Conservation (phyloP, 2,329 filamentous ascomycete species). For the Fusarium subglutinans region DNA sequence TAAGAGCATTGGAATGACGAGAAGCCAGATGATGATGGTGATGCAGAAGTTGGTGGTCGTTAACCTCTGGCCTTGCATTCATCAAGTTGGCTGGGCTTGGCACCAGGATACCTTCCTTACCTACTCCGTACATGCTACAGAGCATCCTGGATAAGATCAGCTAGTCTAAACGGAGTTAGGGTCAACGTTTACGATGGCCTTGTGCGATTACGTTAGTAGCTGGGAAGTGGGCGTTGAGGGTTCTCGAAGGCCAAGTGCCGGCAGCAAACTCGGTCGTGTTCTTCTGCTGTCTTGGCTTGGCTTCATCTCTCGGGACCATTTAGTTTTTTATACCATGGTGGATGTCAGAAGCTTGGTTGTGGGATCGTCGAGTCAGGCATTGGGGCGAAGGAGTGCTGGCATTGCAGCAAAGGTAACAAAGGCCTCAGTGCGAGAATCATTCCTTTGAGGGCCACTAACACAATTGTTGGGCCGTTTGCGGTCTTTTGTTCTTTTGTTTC, state of each 20-base stretch:
- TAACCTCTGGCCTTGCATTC: slow-evolving; percentile 19
- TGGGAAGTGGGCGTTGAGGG: neutral
- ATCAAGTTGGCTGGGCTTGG: slow-evolving; percentile 16
- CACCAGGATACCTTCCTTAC: neutral
- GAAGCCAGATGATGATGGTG: slow-evolving; percentile 1
- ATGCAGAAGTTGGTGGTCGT: neutral
- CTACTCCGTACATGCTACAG: neutral
- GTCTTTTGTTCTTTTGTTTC: slow-evolving; percentile 16
- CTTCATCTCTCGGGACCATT: slow-evolving; percentile 23
- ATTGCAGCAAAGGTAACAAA: neutral
- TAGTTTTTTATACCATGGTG: slow-evolving; percentile 17
- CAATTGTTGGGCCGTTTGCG: slow-evolving; percentile 29
- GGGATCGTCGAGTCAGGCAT: slow-evolving; percentile 29
- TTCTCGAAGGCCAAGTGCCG: slow-evolving; percentile 28
- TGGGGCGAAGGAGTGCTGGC: neutral
- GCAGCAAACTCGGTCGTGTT: slow-evolving; percentile 5
- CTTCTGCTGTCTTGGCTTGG: slow-evolving; percentile 16
- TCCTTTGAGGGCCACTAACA: neutral
- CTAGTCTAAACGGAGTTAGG: neutral
- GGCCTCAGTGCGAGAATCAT: slow-evolving; percentile 8
- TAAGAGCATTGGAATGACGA: slow-evolving; percentile 29
- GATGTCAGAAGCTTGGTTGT: slow-evolving; percentile 6
- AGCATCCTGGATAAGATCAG: slow-evolving; percentile 12
- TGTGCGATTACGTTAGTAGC: slow-evolving; percentile 1
- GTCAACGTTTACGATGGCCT: neutral